phyloP scores from a whole-genome alignment of 208 protist genomes.

The Herpetomonas samuelpessoai region DNA sequence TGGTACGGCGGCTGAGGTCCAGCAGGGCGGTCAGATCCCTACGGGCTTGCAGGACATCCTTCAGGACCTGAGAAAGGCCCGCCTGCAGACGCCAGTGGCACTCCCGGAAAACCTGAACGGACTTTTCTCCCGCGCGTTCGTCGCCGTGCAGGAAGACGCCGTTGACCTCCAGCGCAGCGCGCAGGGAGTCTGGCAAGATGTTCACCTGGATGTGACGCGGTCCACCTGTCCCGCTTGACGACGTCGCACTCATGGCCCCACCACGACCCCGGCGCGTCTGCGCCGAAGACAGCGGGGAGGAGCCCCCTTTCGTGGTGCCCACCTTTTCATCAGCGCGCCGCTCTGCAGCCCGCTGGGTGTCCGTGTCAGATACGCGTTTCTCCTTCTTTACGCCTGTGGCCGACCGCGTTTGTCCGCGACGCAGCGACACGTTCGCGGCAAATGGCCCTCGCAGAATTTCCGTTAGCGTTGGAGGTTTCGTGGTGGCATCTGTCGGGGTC shows the following conservation, averaged over 20 bases:
- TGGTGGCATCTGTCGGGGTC: neutral
- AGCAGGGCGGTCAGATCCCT: conserved; percentile 23
- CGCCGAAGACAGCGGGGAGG: neutral
- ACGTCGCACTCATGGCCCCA: too few relatives aligned
- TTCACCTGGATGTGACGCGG: conserved; percentile 30
- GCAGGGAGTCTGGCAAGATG: conserved; percentile 29
- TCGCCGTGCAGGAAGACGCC: conserved; percentile 9
- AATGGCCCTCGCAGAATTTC: conserved; percentile 18
- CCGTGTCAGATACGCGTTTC: too few relatives aligned
- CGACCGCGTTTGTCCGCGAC: too few relatives aligned
- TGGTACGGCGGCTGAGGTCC: conserved; percentile 21
- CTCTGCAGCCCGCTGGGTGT: too few relatives aligned
- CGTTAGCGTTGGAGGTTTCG: conserved; percentile 5
- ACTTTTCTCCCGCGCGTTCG: conserved; percentile 18
- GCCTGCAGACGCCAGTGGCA: conserved; percentile 8
- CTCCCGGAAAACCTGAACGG: conserved; percentile 35
- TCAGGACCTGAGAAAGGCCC: neutral
- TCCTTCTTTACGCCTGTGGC: too few relatives aligned
- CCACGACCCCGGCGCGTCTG: neutral
- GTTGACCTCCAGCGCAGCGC: conserved; percentile 26
- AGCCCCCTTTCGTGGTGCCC: neutral
- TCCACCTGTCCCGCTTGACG: neutral
- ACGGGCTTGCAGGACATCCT: conserved; percentile 38
- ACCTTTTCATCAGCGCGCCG: too few relatives aligned
- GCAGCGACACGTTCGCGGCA: neutral